These are phyloP conservation scores for Dendryphion nanum DNA, from an alignment of 2,329 filamentous ascomycete genomes.

Conservation along the genomic window DNA sequence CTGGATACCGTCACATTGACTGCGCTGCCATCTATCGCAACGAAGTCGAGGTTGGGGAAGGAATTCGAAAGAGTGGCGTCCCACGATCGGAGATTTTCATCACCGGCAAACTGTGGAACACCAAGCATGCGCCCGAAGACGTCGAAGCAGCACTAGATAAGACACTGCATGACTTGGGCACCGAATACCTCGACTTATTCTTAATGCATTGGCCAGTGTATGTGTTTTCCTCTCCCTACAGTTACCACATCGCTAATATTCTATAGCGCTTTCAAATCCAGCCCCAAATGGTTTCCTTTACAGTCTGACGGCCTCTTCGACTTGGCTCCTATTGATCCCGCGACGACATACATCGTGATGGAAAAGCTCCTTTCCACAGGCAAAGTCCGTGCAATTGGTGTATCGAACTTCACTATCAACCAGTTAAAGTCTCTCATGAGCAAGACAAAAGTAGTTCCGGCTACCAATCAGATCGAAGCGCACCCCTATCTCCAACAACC, in stretches of 20 bases:
- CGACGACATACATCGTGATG: constrained; percentile 27
- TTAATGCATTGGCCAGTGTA: constrained; percentile 39
- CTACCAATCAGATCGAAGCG: constrained; percentile 11
- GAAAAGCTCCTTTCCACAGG: constrained; percentile 25
- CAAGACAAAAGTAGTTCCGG: constrained; percentile 26
- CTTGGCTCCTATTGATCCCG: constrained; percentile 2
- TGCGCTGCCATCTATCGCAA: constrained; percentile 75
- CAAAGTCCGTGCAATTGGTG: constrained; percentile 29
- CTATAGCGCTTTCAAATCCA: constrained; percentile 1
- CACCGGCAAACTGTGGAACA: constrained; percentile 85
- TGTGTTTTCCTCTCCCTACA: constrained; percentile 59
- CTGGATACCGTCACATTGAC: constrained; percentile 72
- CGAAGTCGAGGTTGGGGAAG: constrained; percentile 69
- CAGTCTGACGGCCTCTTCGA: constrained; percentile 1
- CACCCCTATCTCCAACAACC: neutral
- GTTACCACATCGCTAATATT: constrained; percentile 58
- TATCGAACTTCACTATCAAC: constrained; percentile 28
- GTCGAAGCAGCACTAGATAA: constrained; percentile 69
- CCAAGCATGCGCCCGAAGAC: constrained; percentile 59
- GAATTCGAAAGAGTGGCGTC: constrained; percentile 54
- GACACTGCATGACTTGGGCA: constrained; percentile 69
- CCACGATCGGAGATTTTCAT: constrained; percentile 32
- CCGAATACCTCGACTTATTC: constrained; percentile 83
- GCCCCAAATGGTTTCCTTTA: neutral
- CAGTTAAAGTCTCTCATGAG: constrained; percentile 40